Conservation (phyloP, 2,329 filamentous ascomycete species). For the Fusarium sambucinum region DNA sequence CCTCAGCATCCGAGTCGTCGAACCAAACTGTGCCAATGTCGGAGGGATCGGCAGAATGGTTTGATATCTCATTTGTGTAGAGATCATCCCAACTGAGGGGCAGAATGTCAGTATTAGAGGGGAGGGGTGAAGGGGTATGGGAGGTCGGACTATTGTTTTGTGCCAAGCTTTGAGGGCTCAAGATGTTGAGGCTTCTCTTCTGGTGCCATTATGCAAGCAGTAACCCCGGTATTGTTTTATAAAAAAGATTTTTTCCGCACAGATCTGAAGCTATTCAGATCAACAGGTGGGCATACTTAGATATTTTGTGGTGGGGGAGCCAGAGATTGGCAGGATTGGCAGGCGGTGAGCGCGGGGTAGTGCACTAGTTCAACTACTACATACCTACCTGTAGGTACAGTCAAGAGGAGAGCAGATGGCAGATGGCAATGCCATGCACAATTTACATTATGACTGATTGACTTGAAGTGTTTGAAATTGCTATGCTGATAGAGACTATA, state of each 20-base stretch:
- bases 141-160: slow-evolving; percentile 83
- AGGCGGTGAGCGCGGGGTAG: slow-evolving; percentile 46
- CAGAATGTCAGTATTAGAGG: slow-evolving; percentile 25
- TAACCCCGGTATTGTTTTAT: neutral
- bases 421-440: neutral
- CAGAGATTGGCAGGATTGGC: slow-evolving; percentile 31
- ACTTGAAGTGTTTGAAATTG: neutral
- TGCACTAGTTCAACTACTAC: neutral
- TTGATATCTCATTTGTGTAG: slow-evolving; percentile 77
- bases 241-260: neutral
- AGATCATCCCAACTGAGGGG: slow-evolving; percentile 77
- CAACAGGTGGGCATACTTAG: slow-evolving; percentile 1
- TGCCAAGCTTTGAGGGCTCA: slow-evolving; percentile 83
- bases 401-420: neutral
- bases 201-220: slow-evolving; percentile 32
- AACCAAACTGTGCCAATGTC: slow-evolving; percentile 97
- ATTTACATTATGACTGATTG: neutral
- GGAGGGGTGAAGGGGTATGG: neutral
- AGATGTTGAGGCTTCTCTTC: slow-evolving; percentile 70
- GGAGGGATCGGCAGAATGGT: slow-evolving; percentile 76
- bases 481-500: neutral
- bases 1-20: slow-evolving; percentile 88
- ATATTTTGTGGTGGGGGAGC: slow-evolving; percentile 44
- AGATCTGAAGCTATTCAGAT: slow-evolving; percentile 25
- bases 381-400: neutral